Base-by-base conservation (phyloP, 116 monocot genomes). In the Iris pallida region DNA sequence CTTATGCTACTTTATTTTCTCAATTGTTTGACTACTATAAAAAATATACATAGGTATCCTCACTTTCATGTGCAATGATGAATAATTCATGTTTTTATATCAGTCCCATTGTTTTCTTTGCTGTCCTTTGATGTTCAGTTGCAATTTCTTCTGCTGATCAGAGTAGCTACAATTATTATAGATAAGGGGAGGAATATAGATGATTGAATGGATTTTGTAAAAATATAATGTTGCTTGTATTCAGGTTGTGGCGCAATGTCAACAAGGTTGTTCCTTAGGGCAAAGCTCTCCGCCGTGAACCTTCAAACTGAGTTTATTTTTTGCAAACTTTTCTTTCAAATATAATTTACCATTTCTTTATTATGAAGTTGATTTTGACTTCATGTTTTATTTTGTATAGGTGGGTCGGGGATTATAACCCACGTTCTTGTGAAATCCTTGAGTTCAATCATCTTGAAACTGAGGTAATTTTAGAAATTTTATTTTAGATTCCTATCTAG, bases 221-320 rank as follows among this genome's bases (percentile, higher is more conserved):
- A n/a, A n/a, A n/a, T n/a, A n/a, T n/a, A n/a, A n/a, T n/a, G n/a
- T n/a, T n/a, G n/a, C 45, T 71, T 85, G 16, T 85, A 75, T 43
- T 85, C 81, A 15, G 85, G 85, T 13, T 85, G 85, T 65, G 85
- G 85, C 7, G 85, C 79, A 14, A 80, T 85, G 85, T 85, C 85
- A 2, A 85, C 85, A 6, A 81, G 85, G 4, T 65, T 85, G 8
- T 85, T 81, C 64, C 68, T 81, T 12, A 81, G 85, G 57, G 77
- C 85, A n/a, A 63, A 75, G 16, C 45, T 85, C 10, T 59, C 85
- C 47, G 81, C 81, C 16, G 18, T 75, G 8, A 72, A 71, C 45
- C 71, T 85, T 53, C 53, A 78, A 65, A 85, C 81, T 85, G 55
- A 78, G 71, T 49, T 58, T 16, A 52, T 47, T 20, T 7, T 41